These are phyloP conservation scores for Cercospora beticola DNA, from an alignment of 2,329 filamentous ascomycete genomes.

Conservation along the genomic window DNA sequence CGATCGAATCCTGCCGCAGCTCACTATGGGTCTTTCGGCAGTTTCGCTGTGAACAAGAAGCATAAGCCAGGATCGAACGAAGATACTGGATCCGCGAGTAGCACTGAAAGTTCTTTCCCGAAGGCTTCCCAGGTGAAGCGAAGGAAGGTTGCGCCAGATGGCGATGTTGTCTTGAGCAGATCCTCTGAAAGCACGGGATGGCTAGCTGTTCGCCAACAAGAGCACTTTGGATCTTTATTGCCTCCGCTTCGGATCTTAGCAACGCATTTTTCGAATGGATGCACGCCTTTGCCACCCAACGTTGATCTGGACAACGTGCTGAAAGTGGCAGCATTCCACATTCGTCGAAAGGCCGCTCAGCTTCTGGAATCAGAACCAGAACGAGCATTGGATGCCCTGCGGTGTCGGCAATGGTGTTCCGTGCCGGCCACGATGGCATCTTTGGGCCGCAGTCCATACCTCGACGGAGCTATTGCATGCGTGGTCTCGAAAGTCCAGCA, in stretches of 20 bases:
- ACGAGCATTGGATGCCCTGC: constrained; percentile 15
- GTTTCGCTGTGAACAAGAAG: constrained; percentile 7
- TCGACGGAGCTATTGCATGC: constrained; percentile 20
- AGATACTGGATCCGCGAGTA: neutral
- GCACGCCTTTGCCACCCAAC: constrained; percentile 10
- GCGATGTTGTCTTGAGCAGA: neutral
- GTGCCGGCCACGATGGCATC: constrained; percentile 12
- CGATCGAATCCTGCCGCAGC: constrained; percentile 6
- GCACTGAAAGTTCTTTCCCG: neutral
- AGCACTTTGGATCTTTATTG: neutral
- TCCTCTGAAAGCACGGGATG: neutral
- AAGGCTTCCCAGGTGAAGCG: neutral
- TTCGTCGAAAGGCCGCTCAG: constrained; percentile 19
- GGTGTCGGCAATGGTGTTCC: constrained; percentile 20
- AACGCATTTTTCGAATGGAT: constrained; percentile 4
- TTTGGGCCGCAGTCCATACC: constrained; percentile 11
- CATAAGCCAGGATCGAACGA: neutral
- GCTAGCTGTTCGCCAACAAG: neutral
- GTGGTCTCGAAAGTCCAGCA: constrained; percentile 19
- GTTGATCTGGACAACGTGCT: constrained; percentile 17
- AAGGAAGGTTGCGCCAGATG: neutral
- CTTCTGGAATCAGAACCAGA: constrained; percentile 11
- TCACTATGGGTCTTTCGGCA: constrained; percentile 12
- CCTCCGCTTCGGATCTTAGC: constrained; percentile 10
- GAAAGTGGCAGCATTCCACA: constrained; percentile 20